Evolutionary conservation across 345 rosid species (phyloP).

Genomic region (Acer saccharum): DNA sequence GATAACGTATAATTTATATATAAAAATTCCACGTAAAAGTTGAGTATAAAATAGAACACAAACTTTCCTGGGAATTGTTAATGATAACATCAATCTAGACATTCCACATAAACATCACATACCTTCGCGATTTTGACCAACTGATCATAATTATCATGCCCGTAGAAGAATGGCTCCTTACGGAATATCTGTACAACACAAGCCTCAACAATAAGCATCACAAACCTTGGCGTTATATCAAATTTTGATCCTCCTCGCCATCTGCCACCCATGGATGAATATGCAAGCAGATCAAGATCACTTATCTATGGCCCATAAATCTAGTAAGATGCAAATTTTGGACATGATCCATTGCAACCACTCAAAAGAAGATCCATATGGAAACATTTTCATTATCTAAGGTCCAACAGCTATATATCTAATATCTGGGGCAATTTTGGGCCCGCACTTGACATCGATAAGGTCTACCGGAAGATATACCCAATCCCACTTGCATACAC

Average conservation of each 20-base stretch:
- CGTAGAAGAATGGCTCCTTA: slow-evolving; percentile 98
- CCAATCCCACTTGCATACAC: slow-evolving; percentile 24
- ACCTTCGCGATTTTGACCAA: slow-evolving; percentile 98
- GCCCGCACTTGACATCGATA: background rate
- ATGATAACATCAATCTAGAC: background rate
- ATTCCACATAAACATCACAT: slow-evolving; percentile 20
- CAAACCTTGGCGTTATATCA: slow-evolving; percentile 20
- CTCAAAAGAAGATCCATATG: background rate
- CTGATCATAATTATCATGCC: slow-evolving; percentile 98
- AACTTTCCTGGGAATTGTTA: background rate
- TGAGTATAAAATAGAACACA: background rate
- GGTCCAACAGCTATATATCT: background rate
- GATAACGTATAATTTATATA: background rate
- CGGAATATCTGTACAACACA: slow-evolving; percentile 81
- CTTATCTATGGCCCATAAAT: slow-evolving; percentile 21
- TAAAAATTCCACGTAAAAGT: background rate
- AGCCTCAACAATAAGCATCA: slow-evolving; percentile 36
- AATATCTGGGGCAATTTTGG: background rate
- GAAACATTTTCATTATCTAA: slow-evolving; percentile 7
- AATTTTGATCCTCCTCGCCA: slow-evolving; percentile 27
- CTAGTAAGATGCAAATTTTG: slow-evolving; percentile 5
- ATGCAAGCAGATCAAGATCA: slow-evolving; percentile 34
- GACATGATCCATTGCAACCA: background rate
- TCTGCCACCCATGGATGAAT: slow-evolving; percentile 33
- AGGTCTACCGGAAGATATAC: background rate